phyloP scores from a whole-genome alignment of 148 eudicot genomes.

The Salicornia ramosissima region DNA sequence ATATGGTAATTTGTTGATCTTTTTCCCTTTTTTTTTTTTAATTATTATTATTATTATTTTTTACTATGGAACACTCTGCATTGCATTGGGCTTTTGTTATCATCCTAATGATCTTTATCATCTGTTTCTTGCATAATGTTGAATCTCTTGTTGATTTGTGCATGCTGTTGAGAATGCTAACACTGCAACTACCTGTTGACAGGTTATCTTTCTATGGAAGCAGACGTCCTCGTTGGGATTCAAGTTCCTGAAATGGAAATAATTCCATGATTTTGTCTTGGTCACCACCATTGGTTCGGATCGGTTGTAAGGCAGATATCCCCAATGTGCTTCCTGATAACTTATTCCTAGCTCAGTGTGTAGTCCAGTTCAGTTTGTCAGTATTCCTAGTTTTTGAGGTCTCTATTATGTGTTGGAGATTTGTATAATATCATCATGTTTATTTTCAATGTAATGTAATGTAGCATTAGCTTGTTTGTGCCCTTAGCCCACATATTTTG shows the following conservation, averaged over 20 bases:
- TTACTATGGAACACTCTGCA: background rate
- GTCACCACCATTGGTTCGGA: background rate
- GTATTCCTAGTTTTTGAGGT: slow-evolving; percentile 12
- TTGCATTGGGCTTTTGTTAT: background rate
- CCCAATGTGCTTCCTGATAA: slow-evolving; percentile 6
- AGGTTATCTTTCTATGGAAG: slow-evolving; percentile 4
- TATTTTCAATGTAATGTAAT: slow-evolving; percentile 18
- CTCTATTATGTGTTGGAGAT: slow-evolving; percentile 12
- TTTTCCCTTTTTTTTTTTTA: too few species aligned
- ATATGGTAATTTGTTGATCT: too few species aligned
- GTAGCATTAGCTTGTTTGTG: slow-evolving; percentile 18
- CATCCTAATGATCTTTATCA: background rate
- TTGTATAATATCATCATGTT: slow-evolving; percentile 15
- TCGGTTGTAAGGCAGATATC: background rate
- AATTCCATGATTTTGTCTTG: background rate
- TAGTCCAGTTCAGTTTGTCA: slow-evolving; percentile 17
- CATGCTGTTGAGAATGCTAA: background rate
- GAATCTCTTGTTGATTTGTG: background rate
- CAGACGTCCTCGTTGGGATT: slow-evolving; percentile 1
- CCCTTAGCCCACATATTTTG: background rate
- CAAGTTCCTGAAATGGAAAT: background rate
- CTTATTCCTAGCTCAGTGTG: background rate
- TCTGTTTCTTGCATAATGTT: too few species aligned
- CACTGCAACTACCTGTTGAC: background rate
- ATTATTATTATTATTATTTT: too few species aligned